These are phyloP conservation scores for Xylaria grammica DNA, from an alignment of 495 filamentous ascomycete genomes.

Conservation along the genomic window DNA sequence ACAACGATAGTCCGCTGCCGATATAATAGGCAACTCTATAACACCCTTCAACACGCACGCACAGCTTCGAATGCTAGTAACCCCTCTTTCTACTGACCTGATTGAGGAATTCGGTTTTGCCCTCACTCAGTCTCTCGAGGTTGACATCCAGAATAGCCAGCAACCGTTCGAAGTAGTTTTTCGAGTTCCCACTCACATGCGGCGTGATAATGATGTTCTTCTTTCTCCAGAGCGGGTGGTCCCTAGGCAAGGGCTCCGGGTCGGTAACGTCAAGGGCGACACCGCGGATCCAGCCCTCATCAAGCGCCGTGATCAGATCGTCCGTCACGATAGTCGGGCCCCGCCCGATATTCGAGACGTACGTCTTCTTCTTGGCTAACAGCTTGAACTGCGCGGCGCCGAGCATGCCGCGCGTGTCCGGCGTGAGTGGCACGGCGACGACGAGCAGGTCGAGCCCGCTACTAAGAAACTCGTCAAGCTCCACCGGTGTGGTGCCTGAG, in stretches of 20 bases:
- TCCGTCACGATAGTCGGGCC: constrained; percentile 74
- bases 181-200: constrained; percentile 71
- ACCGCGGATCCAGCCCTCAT: constrained; percentile 64
- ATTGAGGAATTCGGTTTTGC: constrained; percentile 67
- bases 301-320: constrained; percentile 67
- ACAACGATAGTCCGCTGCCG: too few relatives aligned
- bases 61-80: too few relatives aligned
- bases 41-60: too few relatives aligned
- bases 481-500: constrained; percentile 64
- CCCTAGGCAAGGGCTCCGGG: constrained; percentile 77
- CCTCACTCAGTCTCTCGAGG: constrained; percentile 61
- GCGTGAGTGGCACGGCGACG: constrained; percentile 75
- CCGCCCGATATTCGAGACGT: constrained; percentile 75
- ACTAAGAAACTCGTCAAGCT: constrained; percentile 67
- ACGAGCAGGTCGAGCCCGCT: constrained; percentile 77
- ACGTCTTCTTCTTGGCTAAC: constrained; percentile 60
- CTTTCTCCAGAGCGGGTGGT: constrained; percentile 73
- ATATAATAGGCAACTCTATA: too few relatives aligned
- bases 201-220: constrained; percentile 79
- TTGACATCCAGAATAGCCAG: constrained; percentile 68
- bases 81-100: constrained; percentile 65
- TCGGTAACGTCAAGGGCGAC: constrained; percentile 87
- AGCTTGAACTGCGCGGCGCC: constrained; percentile 69
- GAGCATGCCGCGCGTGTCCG: constrained; percentile 67
- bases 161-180: constrained; percentile 62